Conservation (phyloP, 2,329 filamentous ascomycete species). For the Fusarium scirpi region DNA sequence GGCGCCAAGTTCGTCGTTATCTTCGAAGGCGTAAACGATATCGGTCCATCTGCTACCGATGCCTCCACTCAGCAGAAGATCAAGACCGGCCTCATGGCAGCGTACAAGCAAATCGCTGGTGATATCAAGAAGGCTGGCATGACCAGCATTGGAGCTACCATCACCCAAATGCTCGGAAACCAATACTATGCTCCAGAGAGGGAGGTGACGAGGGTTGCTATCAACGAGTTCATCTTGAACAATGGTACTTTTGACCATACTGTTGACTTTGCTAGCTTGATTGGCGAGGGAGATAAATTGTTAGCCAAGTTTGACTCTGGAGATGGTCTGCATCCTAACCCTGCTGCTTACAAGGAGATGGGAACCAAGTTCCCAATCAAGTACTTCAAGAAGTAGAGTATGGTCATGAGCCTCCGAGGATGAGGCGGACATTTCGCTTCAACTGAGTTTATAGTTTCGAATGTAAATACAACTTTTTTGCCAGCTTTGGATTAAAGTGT, state of each 20-base stretch:
- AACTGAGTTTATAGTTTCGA: background rate
- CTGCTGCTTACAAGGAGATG: conserved; percentile 23
- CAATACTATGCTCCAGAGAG: conserved; percentile 22
- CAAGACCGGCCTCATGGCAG: background rate
- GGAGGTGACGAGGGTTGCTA: conserved; percentile 10
- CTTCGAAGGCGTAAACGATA: conserved; percentile 30
- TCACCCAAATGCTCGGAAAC: conserved; percentile 26
- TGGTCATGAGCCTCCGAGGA: fast-evolving
- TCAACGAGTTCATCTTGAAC: conserved; percentile 32
- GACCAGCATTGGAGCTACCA: conserved; percentile 21
- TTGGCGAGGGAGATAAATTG: conserved; percentile 25
- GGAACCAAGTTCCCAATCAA: conserved; percentile 15
- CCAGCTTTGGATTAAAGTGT: background rate
- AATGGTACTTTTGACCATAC: conserved; percentile 25
- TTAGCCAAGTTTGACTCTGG: conserved; percentile 27
- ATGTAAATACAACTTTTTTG: background rate
- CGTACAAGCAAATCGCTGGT: conserved; percentile 8
- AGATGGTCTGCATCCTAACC: conserved; percentile 32
- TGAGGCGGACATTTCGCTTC: background rate
- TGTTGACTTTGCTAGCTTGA: conserved; percentile 27
- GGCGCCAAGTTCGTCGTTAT: conserved; percentile 24
- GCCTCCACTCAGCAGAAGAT: conserved; percentile 16
- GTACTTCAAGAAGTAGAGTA: conserved; percentile 1
- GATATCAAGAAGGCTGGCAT: conserved; percentile 7
- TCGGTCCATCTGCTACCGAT: conserved; percentile 18